Evolutionary conservation across 1,284 basidiomycete genomes (phyloP).

Genomic region (Grifola frondosa): DNA sequence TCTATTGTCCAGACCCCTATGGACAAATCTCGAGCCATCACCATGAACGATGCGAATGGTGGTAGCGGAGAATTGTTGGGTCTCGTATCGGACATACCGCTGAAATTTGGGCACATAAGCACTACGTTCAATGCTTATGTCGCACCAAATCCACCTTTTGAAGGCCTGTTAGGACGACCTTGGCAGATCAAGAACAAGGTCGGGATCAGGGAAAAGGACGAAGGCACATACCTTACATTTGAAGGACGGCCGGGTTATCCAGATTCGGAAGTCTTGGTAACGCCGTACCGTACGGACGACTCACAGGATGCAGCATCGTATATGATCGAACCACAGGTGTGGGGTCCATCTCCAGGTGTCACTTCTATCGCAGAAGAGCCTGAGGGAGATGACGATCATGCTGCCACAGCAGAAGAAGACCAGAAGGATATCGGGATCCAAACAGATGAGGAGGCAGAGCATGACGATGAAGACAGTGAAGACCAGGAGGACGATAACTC

Average conservation of each 20-base stretch:
- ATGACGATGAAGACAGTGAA: too few species aligned
- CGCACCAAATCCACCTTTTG: conserved; percentile 3
- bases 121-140: conserved; percentile 4
- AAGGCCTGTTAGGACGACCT: not conserved
- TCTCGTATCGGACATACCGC: conserved; percentile 1
- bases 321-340: too few species aligned
- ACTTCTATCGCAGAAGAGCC: too few species aligned
- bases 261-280: conserved; percentile 1
- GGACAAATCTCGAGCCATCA: not conserved
- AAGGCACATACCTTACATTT: conserved; percentile 4
- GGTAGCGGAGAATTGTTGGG: not conserved
- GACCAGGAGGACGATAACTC: too few species aligned
- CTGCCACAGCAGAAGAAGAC: too few species aligned
- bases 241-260: not conserved
- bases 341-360: too few species aligned
- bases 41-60: conserved; percentile 1
- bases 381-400: too few species aligned
- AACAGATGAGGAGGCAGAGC: too few species aligned
- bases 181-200: conserved; percentile 3
- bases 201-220: conserved; percentile 4
- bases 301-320: too few species aligned
- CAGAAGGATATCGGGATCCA: too few species aligned
- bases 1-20: conserved; percentile 1
- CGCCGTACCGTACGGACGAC: too few species aligned
- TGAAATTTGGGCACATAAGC: conserved; percentile 2